Evolutionary conservation across 306 rosid genomes (phyloP).

Genomic region (Acmispon strigosus): DNA sequence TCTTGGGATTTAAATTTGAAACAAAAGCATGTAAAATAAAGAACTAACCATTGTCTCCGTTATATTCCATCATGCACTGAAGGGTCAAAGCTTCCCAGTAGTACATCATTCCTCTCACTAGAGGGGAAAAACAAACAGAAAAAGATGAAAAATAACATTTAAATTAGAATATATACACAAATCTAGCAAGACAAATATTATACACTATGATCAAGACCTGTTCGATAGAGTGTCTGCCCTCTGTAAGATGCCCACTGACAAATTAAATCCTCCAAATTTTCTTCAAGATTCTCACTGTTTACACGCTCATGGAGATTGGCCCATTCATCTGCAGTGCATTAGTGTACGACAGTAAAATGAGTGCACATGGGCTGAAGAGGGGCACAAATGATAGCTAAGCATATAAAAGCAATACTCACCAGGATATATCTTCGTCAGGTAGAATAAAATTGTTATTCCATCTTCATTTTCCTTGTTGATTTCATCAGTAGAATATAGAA

Average conservation of each 20-base stretch:
- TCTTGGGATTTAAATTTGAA: slow-evolving; percentile 10
- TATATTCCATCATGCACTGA: slow-evolving; percentile 62
- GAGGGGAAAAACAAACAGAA: slow-evolving; percentile 13
- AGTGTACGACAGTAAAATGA: slow-evolving; percentile 9
- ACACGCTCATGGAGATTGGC: slow-evolving; percentile 56
- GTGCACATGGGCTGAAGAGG: not conserved
- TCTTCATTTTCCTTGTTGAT: slow-evolving; percentile 77
- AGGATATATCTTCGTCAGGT: slow-evolving; percentile 85
- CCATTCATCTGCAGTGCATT: slow-evolving; percentile 78
- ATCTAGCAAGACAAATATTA: not conserved
- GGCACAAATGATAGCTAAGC: not conserved
- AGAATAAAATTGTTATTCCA: slow-evolving; percentile 88
- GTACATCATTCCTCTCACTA: slow-evolving; percentile 99
- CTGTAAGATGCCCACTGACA: slow-evolving; percentile 94
- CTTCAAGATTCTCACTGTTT: not conserved
- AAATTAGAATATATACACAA: slow-evolving; percentile 8
- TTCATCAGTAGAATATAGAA: slow-evolving; percentile 67
- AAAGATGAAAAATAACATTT: not conserved
- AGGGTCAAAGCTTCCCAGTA: slow-evolving; percentile 62
- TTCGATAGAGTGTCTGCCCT: slow-evolving; percentile 92
- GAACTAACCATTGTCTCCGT: slow-evolving; percentile 56
- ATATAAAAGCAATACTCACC: slow-evolving; percentile 47
- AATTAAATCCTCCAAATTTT: slow-evolving; percentile 30
- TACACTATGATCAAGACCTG: slow-evolving; percentile 52
- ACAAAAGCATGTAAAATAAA: slow-evolving; percentile 6